Evolutionary conservation across 129 eudicot genomes (phyloP).

Genomic region (Oenanthe sinensis): DNA sequence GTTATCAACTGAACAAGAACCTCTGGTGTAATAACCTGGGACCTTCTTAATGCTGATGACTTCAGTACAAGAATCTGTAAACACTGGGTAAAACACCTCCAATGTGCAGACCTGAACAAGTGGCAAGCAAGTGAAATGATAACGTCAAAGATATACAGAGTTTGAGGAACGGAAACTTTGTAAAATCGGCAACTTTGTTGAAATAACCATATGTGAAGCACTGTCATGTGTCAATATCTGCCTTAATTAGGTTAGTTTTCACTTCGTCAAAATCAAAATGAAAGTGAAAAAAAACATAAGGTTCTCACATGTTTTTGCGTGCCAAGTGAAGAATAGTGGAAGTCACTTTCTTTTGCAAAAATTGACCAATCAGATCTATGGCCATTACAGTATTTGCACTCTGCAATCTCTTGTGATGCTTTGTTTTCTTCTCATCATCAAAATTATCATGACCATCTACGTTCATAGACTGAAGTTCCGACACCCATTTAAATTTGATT

Average conservation of each 20-base stretch:
- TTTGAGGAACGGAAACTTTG: background rate
- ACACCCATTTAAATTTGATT: constrained; percentile 46
- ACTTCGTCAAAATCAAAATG: constrained; percentile 5
- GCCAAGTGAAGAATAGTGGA: constrained; percentile 78
- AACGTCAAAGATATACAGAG: background rate
- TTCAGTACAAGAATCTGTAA: constrained; percentile 57
- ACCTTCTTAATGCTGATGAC: constrained; percentile 53
- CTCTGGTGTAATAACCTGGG: constrained; percentile 49
- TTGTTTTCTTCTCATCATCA: constrained; percentile 32
- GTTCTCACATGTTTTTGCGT: constrained; percentile 77
- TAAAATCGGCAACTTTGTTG: background rate
- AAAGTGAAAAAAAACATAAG: background rate
- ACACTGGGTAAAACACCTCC: constrained; percentile 56
- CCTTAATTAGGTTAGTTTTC: background rate
- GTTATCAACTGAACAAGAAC: constrained; percentile 38
- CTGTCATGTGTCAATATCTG: too few relatives aligned
- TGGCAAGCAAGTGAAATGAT: constrained; percentile 6
- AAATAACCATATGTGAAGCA: background rate
- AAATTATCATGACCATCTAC: constrained; percentile 29
- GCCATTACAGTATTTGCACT: constrained; percentile 56
- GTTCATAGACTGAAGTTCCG: constrained; percentile 56
- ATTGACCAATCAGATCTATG: constrained; percentile 62
- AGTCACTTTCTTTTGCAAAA: constrained; percentile 67
- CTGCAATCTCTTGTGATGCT: constrained; percentile 42
- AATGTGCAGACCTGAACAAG: constrained; percentile 55